Base-by-base conservation (phyloP, 2,329 filamentous ascomycete species). In the Aspergillus clavatus region DNA sequence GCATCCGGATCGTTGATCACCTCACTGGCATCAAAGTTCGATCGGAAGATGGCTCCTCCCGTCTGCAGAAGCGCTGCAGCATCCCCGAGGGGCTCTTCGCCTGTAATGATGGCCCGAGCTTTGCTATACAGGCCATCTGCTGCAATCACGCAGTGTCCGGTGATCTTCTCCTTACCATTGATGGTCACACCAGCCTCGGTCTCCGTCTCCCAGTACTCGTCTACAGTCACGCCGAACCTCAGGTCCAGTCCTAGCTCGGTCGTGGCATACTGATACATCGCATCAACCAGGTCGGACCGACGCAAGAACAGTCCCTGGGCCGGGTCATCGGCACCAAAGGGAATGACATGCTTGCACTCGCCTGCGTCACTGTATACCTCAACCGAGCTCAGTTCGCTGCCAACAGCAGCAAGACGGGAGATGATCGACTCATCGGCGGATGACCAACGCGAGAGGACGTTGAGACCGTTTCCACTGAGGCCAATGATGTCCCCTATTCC, bases 71-170 rank as follows among this genome's bases (percentile, higher is more conserved):
- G 43, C 18, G 18, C 12, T 7, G 21, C 19, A 3, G 60, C 52
- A 4, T 77, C 71, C n/a, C n/a, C n/a, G n/a, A n/a, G n/a, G n/a
- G 23, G 23, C 8, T 8, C 23, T 24, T 24, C 5, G 16, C 61
- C 66, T 55, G 67, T 35, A 60, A 52, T 53, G 3, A 24, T 31
- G 22, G 12, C 35, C 28, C 23, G 27, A 21, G 28, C 43, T 37
- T 45, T 45, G 33, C 47, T 46, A 24, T 49, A 42, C n/a, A 46
- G 31, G 0, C 47, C 43, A 23, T 49, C 47, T 3, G 29, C 26
- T 4, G 33, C 47, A n/a, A 46, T 43, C 39, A 46, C 43, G 12
- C 43, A 49, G 28, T 49, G 43, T 1, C 33, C 43, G 3, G 40
- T 10, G 8, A 49, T 28, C 4, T 38, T 14, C 18, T 43, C 31